Evolutionary conservation across 2,329 filamentous ascomycete species (phyloP), one percentile per base, ranked within the genome.

Genomic region (Penicillium decumbens): DNA sequence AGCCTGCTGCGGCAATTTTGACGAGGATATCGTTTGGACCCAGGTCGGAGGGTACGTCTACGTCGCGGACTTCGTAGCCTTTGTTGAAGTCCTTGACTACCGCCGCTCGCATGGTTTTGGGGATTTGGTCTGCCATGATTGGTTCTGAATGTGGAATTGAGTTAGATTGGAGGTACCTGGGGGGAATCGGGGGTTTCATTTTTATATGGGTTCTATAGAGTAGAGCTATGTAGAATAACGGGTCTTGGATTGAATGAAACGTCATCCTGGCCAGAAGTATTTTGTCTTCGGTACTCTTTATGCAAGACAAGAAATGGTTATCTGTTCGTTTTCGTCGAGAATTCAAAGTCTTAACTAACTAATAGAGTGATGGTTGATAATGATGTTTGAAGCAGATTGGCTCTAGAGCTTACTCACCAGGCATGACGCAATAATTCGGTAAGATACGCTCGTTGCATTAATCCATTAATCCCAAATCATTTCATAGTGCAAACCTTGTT

Each of bases 1-100:
- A 59, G 1, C 49, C 45, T 28, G 50, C 53, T 15, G 53, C 51
- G 7, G 33, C 54, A 6, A 56, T 45, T 18, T 55, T 54, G 38
- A 58, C 45, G 3, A 58, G 50, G 18, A 58, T 46, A 29, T 58
- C 54, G 13, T 51, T 56, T 18, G 49, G 46, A 1, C 54, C 46
- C 2, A 56, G 41, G 23, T 54, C 43, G 15, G 38, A 20, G 10
- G 56, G 56, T 0, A 58, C 54, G 1, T 45, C 43, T 3, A 58
- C 29, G 43, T 58, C 55, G 20, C 51, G 53, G 33, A 58, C 50
- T 38, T 58, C 55, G 33, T 58, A 58, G 25, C 53, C 53, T 50
- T 55, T 52, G 41, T 55, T 52, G 53, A 55, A 55, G 37, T 55
- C 49, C 13, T 55, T 55, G 33, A 55, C 53, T 13, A 55, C 53